A percentile compares a stretch with the other conserved stretches of the same genome.
Evolutionary conservation across 306 rosid species (phyloP).

Genomic region (Delonix regia): DNA sequence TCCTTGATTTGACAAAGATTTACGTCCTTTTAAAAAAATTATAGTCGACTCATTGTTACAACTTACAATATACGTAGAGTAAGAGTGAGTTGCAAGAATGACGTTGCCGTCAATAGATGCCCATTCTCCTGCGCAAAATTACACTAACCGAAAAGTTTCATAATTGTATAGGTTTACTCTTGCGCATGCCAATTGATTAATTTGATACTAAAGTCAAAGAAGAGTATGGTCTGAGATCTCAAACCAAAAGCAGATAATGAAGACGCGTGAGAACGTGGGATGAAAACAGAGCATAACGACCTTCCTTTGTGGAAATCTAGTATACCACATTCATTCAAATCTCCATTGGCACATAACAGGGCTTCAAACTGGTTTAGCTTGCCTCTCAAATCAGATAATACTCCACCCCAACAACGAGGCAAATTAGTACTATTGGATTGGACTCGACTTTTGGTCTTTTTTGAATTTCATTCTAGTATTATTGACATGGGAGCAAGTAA

Average conservation of each 20-base stretch:
- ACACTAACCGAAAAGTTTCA: neutral
- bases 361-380: slow-evolving; percentile 6
- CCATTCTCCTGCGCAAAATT: neutral
- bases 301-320: neutral
- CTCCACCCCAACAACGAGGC: neutral
- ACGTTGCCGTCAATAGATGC: neutral
- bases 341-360: neutral
- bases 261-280: neutral
- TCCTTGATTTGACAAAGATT: no score
- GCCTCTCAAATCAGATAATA: neutral
- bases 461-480: neutral
- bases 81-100: neutral
- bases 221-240: neutral
- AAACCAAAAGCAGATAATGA: neutral
- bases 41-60: neutral
- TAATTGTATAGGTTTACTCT: neutral
- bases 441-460: no score
- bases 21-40: neutral
- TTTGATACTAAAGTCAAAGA: neutral
- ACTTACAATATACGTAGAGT: neutral
- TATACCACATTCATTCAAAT: slow-evolving; percentile 12
- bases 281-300: neutral
- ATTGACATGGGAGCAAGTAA: neutral
- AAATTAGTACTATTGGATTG: no score
- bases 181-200: neutral